Evolutionary conservation across 768 basidiomycete species (phyloP).

Genomic region (Baorangia bicolor): DNA sequence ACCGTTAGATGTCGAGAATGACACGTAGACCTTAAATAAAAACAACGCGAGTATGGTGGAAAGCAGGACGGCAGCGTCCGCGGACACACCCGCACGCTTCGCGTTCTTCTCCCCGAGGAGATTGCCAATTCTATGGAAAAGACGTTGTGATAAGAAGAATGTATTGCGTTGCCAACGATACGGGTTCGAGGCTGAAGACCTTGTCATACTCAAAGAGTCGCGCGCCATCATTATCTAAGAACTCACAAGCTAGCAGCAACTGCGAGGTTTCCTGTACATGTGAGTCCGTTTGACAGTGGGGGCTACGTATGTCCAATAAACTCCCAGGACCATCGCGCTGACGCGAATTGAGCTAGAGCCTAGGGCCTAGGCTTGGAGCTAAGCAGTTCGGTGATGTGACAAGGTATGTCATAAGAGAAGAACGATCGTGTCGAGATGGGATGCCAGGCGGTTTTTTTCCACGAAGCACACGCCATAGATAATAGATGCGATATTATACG

Average conservation of each 20-base stretch:
- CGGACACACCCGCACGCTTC: neutral
- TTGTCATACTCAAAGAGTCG: neutral
- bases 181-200: neutral
- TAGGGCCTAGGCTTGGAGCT: neutral
- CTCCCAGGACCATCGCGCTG: neutral
- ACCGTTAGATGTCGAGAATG: neutral
- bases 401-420: too few relatives aligned
- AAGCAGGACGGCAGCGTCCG: neutral
- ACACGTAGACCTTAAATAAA: neutral
- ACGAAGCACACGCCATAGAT: neutral
- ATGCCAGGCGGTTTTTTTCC: neutral
- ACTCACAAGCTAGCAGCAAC: neutral
- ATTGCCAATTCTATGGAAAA: neutral
- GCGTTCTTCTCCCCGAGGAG: slow-evolving; percentile 3
- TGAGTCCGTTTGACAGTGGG: too few relatives aligned
- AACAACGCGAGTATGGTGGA: neutral
- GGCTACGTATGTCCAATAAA: neutral
- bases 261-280: neutral
- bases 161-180: neutral
- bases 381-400: neutral
- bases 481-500: neutral
- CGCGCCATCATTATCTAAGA: neutral
- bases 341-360: neutral
- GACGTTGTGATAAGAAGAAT: neutral
- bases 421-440: neutral